Percentiles rank a stretch among this genome's conserved stretches.
phyloP scores from a whole-genome alignment of 768 basidiomycete genomes.

The Leccinum aurantiacum region DNA sequence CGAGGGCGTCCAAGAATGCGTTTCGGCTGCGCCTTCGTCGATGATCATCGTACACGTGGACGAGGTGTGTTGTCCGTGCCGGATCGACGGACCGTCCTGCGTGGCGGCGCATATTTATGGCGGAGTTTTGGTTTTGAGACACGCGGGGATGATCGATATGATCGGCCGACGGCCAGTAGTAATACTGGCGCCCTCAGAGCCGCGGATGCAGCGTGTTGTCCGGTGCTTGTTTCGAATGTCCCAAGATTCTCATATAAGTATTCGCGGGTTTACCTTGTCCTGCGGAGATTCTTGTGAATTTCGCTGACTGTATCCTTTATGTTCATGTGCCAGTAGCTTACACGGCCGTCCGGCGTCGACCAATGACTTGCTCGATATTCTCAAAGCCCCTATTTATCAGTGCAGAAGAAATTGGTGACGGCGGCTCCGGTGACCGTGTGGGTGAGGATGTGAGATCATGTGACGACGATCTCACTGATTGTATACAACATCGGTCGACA shows the following conservation, averaged over 20 bases:
- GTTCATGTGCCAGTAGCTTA: too few species aligned
- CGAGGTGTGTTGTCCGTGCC: not conserved
- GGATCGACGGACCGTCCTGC: not conserved
- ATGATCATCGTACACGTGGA: constrained; percentile 20
- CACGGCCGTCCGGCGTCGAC: too few species aligned
- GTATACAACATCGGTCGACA: not conserved
- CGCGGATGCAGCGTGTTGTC: not conserved
- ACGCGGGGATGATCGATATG: not conserved
- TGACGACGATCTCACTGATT: not conserved
- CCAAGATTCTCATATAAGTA: not conserved
- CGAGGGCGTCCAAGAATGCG: constrained; percentile 76
- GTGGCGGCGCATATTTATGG: not conserved
- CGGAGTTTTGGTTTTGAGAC: not conserved
- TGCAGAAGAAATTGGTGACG: too few species aligned
- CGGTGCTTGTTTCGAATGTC: too few species aligned
- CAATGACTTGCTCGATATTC: too few species aligned
- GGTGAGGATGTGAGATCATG: not conserved
- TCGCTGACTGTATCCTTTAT: not conserved
- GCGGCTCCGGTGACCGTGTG: not conserved
- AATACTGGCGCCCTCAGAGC: not conserved
- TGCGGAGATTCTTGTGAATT: not conserved
- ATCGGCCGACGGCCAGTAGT: not conserved
- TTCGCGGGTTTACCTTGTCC: not conserved
- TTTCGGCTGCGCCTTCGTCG: constrained; percentile 74
- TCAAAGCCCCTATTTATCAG: too few species aligned